Percentiles rank a stretch among this genome's conserved stretches.
Conservation (phyloP, 2,329 filamentous ascomycete species). For the Hypoxylon sp. region DNA sequence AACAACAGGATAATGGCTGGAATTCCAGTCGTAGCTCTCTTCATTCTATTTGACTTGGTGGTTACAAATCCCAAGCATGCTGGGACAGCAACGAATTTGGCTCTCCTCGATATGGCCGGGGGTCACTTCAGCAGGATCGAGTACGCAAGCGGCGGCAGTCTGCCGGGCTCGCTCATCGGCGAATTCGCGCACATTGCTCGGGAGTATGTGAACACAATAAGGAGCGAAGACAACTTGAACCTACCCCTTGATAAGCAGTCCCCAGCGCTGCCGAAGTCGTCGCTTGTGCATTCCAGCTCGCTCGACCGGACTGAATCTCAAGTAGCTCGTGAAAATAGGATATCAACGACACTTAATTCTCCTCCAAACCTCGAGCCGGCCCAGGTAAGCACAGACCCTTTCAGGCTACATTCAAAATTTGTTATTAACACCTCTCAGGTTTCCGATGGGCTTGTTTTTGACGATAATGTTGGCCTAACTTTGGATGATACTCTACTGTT, state of each 20-base stretch:
- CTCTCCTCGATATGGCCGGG: slow-evolving; percentile 59
- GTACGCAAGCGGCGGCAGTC: slow-evolving; percentile 55
- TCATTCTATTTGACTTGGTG: slow-evolving; percentile 41
- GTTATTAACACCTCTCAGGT: slow-evolving; percentile 13
- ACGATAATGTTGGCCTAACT: slow-evolving; percentile 12
- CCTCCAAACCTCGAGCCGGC: slow-evolving; percentile 11
- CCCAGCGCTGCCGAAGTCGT: slow-evolving; percentile 2
- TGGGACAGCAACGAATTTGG: slow-evolving; percentile 53
- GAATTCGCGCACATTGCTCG: slow-evolving; percentile 61
- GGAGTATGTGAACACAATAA: slow-evolving; percentile 56
- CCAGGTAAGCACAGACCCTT: slow-evolving; percentile 7
- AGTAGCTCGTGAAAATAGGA: slow-evolving; percentile 2
- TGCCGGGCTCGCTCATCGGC: slow-evolving; percentile 57
- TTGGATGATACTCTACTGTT: slow-evolving; percentile 38
- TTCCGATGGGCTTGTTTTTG: slow-evolving; percentile 15
- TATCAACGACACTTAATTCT: slow-evolving; percentile 1
- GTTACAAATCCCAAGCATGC: slow-evolving; percentile 41
- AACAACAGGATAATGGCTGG: slow-evolving; percentile 34
- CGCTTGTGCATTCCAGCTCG: slow-evolving; percentile 15
- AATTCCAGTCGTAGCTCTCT: slow-evolving; percentile 40
- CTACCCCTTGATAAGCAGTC: slow-evolving; percentile 13
- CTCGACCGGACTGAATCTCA: slow-evolving; percentile 6
- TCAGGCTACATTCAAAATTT: not conserved
- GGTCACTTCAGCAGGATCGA: slow-evolving; percentile 62
- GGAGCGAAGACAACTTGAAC: slow-evolving; percentile 21